Evolutionary conservation across 2,329 filamentous ascomycete genomes (phyloP).

Genomic region (Phaeosphaeriaceae sp.): DNA sequence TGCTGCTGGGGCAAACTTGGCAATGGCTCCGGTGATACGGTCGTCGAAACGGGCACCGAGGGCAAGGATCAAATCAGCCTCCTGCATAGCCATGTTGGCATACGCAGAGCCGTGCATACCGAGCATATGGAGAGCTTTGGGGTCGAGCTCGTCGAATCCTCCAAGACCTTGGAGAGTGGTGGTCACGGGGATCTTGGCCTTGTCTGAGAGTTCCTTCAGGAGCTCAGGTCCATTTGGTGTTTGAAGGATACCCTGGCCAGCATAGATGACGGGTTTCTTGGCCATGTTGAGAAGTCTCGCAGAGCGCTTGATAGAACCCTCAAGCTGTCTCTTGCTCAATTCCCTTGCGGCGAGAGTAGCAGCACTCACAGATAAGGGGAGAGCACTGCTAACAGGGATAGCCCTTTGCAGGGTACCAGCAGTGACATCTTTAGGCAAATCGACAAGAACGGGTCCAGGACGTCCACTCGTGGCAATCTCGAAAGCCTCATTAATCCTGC

Average conservation of each 20-base stretch:
- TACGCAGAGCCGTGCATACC: constrained; percentile 98
- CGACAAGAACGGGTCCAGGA: constrained; percentile 92
- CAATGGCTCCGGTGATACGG: constrained; percentile 81
- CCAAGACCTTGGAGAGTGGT: constrained; percentile 95
- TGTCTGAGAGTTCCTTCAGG: constrained; percentile 86
- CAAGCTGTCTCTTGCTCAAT: constrained; percentile 72
- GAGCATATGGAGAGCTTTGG: constrained; percentile 96
- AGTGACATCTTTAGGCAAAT: constrained; percentile 95
- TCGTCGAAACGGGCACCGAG: constrained; percentile 95
- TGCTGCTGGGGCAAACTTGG: constrained; percentile 88
- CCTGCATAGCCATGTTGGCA: constrained; percentile 97
- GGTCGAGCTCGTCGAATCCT: constrained; percentile 88
- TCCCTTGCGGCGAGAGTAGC: constrained; percentile 83
- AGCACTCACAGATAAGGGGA: constrained; percentile 83
- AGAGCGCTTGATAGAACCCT: constrained; percentile 75
- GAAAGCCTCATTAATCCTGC: constrained; percentile 96
- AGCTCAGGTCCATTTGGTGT: constrained; percentile 78
- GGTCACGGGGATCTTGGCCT: constrained; percentile 89
- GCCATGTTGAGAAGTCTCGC: constrained; percentile 83
- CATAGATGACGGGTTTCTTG: constrained; percentile 95
- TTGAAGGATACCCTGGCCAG: constrained; percentile 86
- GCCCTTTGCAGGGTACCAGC: constrained; percentile 81
- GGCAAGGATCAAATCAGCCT: constrained; percentile 93
- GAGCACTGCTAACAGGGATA: constrained; percentile 76
- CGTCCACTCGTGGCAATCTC: constrained; percentile 95